Evolutionary conservation across 2,329 filamentous ascomycete genomes (phyloP).

Genomic region (Drechslerella dactyloides): DNA sequence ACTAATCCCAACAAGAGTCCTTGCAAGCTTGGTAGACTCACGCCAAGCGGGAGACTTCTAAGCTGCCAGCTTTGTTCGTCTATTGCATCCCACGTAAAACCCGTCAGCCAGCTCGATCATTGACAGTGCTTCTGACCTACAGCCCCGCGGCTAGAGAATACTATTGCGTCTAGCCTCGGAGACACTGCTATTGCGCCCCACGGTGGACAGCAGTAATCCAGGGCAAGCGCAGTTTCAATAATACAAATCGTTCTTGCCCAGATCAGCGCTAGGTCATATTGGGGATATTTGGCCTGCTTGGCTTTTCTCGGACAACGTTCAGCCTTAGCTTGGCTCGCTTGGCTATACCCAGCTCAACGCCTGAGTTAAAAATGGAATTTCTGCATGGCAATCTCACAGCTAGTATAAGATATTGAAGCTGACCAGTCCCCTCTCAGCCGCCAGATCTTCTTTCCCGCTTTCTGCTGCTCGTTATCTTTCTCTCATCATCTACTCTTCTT

Average conservation of each 20-base stretch:
- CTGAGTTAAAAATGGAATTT: conserved; percentile 5
- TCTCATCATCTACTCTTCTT: not conserved
- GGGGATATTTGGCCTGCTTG: not conserved
- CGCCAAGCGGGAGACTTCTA: no score
- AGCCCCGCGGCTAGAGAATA: no score
- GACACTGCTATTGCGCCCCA: no score
- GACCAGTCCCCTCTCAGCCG: not conserved
- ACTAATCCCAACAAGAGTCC: no score
- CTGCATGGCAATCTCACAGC: not conserved
- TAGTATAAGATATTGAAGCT: conserved; percentile 6
- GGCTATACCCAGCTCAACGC: not conserved
- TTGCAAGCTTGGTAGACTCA: no score
- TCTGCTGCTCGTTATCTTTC: not conserved
- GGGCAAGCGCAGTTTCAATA: not conserved
- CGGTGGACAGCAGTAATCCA: no score
- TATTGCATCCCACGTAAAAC: no score
- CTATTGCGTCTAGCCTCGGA: no score
- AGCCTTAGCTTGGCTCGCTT: conserved; percentile 5
- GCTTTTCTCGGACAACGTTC: not conserved
- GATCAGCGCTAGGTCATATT: conserved; percentile 2
- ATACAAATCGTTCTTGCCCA: conserved; percentile 6
- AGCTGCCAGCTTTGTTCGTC: no score
- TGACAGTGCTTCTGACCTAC: no score
- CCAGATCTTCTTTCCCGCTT: not conserved
- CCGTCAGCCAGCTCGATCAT: no score